Base-by-base conservation (phyloP, 768 basidiomycete species). In the Phanerochaete sordida region DNA sequence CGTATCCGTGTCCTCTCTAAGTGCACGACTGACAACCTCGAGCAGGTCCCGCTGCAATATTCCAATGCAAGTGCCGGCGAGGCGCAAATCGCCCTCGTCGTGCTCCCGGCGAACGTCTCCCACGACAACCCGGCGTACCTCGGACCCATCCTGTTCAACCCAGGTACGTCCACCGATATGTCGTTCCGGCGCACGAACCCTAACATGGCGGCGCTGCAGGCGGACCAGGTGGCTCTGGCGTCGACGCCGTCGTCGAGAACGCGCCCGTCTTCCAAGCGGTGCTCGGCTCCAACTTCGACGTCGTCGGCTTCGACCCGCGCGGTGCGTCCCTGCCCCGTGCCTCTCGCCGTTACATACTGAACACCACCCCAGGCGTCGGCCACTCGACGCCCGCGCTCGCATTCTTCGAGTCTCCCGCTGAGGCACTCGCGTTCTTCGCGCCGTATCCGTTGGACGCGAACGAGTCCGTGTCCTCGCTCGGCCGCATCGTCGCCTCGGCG, bases 221-320 rank as follows among this genome's bases (percentile, higher is more conserved):
- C 1, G 69, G 68, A 0, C 68, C 70, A 0, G 70, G 70, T 26
- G 63, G 62, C 0, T 67, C 67, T 33, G 73, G 72, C n/a, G 68
- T 73, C 26, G 56, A 61, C 1, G 27, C 62, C 1, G 56, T 69
- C 12, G 19, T 54, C 21, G 31, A 23, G 7, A n/a, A 30, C 31
- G 63, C 53, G 2, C 13, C 55, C 24, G n/a, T n/a, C n/a, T n/a
- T n/a, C n/a, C 57, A 33, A 16, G 31, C 35, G 15, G 12, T 69
- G n/a, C n/a, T 70, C 24, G 69, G 66, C 16, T 54, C 59, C 16
- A 46, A 71, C 11, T 70, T 60, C 30, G 69, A 70, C 49, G 64
- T 70, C 31, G 59, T 70, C 16, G 66, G 69, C 12, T 72, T 71
- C 62, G 72, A 72, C 62, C 71, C 70, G 1, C 62, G 72, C 53